Base-by-base conservation (phyloP, 495 filamentous ascomycete genomes). In the Aspergillus cavernicola region DNA sequence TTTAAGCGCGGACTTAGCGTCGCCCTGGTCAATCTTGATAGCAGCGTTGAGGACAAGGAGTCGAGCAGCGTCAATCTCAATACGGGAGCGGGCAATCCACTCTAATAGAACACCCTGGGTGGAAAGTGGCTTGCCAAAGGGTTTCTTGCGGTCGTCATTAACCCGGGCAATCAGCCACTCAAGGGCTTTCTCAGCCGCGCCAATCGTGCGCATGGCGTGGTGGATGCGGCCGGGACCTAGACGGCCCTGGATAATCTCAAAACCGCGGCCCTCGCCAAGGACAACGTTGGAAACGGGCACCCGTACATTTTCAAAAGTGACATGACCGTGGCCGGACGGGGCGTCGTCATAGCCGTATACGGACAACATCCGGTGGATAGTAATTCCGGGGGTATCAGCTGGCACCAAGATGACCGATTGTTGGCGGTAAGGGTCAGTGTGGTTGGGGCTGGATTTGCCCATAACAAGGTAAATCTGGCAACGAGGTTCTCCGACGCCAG, bases 131-230 rank as follows among this genome's bases (percentile, higher is more conserved):
- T 16, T 12, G 4, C 54, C 47, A 4, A 24, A 31, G 9, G 54
- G 39, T 15, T 45, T 56, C 54, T 51, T 56, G 6, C 36, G 36
- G 23, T 20, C 31, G 18, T 56, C 54, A 4, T 24, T 56, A 2
- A 31, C 38, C 4, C 54, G 54, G 2, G 37, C 16, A 4, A 56
- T 12, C 47, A 31, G 28, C 12, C 26, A 56, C 29, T 56, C 54
- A 2, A 26, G 43, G 2, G 54, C 46, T 6, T 15, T 24, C 54
- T 56, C 54, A n/a, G 2, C 42, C 15, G 31, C 24, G 6, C 54
- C 54, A 29, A 56, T 46, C n/a, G 37, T 11, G 1, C 54, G 54
- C 54, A 56, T 56, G 16, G 24, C 37, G 54, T 56, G 54, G 47
- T 56, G 54, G 32, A 56, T 56, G 3, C 54, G 46, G 18, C 54